These are phyloP conservation scores for Triticum turgidum DNA, from an alignment of 176 grass and related monocot species.

Conservation along the genomic window DNA sequence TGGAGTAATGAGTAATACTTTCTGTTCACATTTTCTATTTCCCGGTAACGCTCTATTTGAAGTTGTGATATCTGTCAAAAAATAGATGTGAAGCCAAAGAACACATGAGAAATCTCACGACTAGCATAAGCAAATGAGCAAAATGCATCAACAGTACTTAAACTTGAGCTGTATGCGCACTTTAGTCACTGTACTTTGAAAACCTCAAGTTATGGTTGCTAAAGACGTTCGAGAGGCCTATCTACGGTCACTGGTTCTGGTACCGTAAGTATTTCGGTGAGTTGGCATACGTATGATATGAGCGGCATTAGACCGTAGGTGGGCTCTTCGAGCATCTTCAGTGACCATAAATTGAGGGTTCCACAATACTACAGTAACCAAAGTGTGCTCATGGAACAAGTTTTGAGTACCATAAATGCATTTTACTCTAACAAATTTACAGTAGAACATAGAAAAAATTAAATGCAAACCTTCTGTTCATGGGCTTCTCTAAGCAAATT, in stretches of 20 bases:
- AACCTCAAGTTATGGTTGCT: no score
- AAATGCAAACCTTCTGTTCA: background rate
- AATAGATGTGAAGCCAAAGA: background rate
- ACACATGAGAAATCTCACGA: background rate
- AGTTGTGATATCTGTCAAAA: no score
- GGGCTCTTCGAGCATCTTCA: background rate
- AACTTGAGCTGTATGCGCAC: background rate
- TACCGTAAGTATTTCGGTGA: no score
- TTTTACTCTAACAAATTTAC: background rate
- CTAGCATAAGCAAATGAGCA: background rate
- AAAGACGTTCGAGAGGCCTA: no score
- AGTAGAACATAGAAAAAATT: background rate
- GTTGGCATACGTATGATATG: no score
- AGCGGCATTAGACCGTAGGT: no score
- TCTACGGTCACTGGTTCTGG: no score
- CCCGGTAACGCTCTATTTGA: no score
- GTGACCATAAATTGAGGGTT: background rate
- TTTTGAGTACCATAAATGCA: background rate
- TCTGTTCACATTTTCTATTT: no score
- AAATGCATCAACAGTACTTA: background rate
- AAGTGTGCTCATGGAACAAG: background rate
- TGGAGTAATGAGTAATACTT: no score
- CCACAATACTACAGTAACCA: background rate
- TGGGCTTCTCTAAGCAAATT: background rate
- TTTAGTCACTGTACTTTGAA: background rate